Conservation (phyloP, 495 filamentous ascomycete genomes). For the Rusavskia elegans region DNA sequence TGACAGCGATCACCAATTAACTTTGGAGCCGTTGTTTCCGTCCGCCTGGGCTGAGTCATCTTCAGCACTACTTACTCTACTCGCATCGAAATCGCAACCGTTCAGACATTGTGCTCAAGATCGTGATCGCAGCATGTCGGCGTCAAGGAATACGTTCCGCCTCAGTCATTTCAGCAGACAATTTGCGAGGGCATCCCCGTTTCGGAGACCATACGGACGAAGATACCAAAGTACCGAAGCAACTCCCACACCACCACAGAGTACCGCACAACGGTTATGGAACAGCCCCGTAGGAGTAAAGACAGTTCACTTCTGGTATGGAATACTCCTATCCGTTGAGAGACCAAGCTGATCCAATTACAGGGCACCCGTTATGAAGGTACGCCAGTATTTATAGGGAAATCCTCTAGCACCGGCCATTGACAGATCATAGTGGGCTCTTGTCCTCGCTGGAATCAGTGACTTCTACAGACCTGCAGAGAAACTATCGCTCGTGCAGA, state of each 20-base stretch:
- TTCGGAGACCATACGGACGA: conserved; percentile 29
- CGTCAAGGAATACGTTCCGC: background rate
- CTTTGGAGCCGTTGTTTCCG: no score
- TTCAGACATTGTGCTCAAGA: background rate
- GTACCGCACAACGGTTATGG: conserved; percentile 58
- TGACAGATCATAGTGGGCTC: conserved; percentile 46
- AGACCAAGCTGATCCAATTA: background rate
- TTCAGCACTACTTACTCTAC: no score
- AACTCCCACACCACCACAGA: conserved; percentile 32
- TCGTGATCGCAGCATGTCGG: background rate
- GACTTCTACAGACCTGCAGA: conserved; percentile 89
- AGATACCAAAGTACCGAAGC: conserved; percentile 53
- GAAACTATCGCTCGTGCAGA: conserved; percentile 82
- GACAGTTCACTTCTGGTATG: conserved; percentile 96
- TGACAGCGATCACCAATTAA: no score
- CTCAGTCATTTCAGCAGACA: background rate
- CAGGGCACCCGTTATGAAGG: conserved; percentile 96
- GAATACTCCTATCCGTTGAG: background rate
- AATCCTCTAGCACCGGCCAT: background rate
- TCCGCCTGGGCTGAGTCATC: no score
- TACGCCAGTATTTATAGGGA: conserved; percentile 17
- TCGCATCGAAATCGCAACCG: background rate
- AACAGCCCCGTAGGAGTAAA: conserved; percentile 77
- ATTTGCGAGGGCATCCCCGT: background rate
- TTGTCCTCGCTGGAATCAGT: conserved; percentile 81